Evolutionary conservation across 257 asterid species (phyloP), one percentile per base, ranked within the genome.

Genomic region (Phtheirospermum japonicum): DNA sequence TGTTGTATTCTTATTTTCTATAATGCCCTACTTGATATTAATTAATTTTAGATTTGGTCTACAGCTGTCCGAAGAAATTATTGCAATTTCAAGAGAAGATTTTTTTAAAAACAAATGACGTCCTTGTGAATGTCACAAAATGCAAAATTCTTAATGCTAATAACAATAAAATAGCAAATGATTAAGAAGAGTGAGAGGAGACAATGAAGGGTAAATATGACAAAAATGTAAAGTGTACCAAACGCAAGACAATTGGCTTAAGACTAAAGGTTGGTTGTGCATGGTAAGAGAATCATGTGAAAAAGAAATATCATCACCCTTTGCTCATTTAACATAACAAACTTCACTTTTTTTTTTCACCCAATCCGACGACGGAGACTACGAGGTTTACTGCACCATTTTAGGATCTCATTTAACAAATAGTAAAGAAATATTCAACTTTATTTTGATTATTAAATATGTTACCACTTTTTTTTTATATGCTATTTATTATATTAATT

Each of bases 361-460:
- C n/a, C n/a, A n/a, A n/a, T n/a, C n/a, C n/a, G n/a, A n/a, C n/a
- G 83, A 70, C 85, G 82, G 82, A 86, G 56, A 75, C 60, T 63
- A 76, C 85, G 85, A 86, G 79, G 84, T 77, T 82, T 6, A 6
- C 4, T 36, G 42, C n/a, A n/a, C n/a, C n/a, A n/a, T n/a, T n/a
- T n/a, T n/a, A n/a, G n/a, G n/a, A n/a, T 36, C 42, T 36, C 7
- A 4, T 9, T 36, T 36, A 23, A 23, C 3, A 23, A 23, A 23
- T 3, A 23, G 3, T 23, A 23, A 23, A 23, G 28, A 23, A 23
- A 23, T 23, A 23, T 23, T 23, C 28, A n/a, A n/a, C n/a, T n/a
- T n/a, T n/a, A n/a, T n/a, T n/a, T n/a, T n/a, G n/a, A n/a, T n/a
- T n/a, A n/a, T n/a, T n/a, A n/a, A n/a, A n/a, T n/a, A n/a, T n/a